A percentile compares a stretch with the other conserved stretches of the same genome.
Conservation (phyloP, 192 early-diverging fungal species). For the Coemansia sp. region DNA sequence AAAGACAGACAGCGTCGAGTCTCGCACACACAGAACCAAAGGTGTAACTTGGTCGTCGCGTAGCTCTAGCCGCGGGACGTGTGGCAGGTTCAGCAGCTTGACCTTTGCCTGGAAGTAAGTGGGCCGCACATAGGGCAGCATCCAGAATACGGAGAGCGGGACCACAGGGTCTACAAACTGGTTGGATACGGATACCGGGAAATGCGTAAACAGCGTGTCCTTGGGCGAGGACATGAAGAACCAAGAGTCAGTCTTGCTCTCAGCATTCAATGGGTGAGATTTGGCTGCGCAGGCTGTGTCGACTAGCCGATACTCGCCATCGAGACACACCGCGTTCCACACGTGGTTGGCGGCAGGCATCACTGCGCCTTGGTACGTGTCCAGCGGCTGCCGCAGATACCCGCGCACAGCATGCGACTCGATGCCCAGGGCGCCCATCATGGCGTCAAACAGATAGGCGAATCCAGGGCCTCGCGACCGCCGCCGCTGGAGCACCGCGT, state of each 20-base stretch:
- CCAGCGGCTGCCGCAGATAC: slow-evolving; percentile 56
- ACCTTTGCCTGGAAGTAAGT: slow-evolving; percentile 47
- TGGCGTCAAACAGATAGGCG: slow-evolving; percentile 55
- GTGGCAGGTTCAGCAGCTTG: slow-evolving; percentile 55
- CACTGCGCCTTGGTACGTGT: slow-evolving; percentile 46
- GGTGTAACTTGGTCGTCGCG: slow-evolving; percentile 50
- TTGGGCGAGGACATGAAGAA: slow-evolving; percentile 56
- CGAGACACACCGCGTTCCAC: slow-evolving; percentile 57
- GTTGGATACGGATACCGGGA: slow-evolving; percentile 27
- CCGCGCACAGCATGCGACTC: slow-evolving; percentile 52
- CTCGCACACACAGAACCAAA: slow-evolving; percentile 51
- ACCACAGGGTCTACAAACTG: slow-evolving; percentile 57
- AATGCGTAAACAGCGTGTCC: slow-evolving; percentile 57
- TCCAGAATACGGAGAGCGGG: slow-evolving; percentile 56
- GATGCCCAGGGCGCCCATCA: slow-evolving; percentile 54
- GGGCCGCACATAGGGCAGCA: slow-evolving; percentile 57
- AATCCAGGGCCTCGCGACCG: slow-evolving; percentile 54
- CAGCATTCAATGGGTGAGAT: slow-evolving; percentile 49
- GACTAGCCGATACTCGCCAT: slow-evolving; percentile 56
- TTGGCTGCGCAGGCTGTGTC: slow-evolving; percentile 53
- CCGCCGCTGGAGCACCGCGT: slow-evolving; percentile 49
- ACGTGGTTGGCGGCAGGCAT: slow-evolving; percentile 57
- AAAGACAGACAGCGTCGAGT: slow-evolving; percentile 48
- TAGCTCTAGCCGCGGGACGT: slow-evolving; percentile 41
- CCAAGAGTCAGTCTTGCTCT: slow-evolving; percentile 46